These are phyloP conservation scores for Podila epicladia DNA, from an alignment of 192 early-diverging fungal species.

Conservation along the genomic window DNA sequence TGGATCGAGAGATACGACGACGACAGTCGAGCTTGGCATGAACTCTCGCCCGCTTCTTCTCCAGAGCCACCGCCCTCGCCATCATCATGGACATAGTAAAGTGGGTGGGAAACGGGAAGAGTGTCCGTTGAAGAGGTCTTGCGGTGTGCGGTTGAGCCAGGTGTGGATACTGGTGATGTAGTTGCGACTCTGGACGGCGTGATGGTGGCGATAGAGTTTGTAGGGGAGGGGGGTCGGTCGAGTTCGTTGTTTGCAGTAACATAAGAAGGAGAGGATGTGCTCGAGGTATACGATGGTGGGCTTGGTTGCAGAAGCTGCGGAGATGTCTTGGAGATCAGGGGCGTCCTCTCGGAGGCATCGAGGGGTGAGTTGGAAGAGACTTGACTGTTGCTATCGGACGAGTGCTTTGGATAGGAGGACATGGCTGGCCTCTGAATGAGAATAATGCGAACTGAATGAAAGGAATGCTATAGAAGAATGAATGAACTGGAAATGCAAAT, in stretches of 20 bases:
- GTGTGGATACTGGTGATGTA: constrained; percentile 1
- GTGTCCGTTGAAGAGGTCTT: constrained; percentile 22
- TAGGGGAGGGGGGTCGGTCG: constrained; percentile 2
- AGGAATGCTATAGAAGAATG: background rate
- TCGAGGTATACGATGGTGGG: background rate
- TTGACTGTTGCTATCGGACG: constrained; percentile 4
- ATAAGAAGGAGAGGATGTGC: background rate
- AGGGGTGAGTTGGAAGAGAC: too few species aligned
- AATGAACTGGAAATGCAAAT: background rate
- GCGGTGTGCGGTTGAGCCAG: background rate
- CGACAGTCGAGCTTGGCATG: background rate
- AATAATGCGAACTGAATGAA: too few species aligned
- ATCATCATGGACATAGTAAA: background rate
- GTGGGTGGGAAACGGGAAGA: background rate
- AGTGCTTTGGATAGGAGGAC: constrained; percentile 43
- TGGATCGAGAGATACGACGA: constrained; percentile 10
- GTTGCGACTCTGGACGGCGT: background rate
- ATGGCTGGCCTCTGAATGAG: background rate
- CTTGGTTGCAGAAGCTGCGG: too few species aligned
- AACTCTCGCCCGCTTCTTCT: background rate
- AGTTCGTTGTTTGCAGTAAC: background rate
- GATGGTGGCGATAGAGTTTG: constrained; percentile 1
- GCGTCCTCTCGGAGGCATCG: constrained; percentile 24
- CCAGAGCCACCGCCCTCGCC: background rate
- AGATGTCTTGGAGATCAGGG: constrained; percentile 27